Conservation (phyloP, 306 rosid genomes). For the Sesbania bispinosa region DNA sequence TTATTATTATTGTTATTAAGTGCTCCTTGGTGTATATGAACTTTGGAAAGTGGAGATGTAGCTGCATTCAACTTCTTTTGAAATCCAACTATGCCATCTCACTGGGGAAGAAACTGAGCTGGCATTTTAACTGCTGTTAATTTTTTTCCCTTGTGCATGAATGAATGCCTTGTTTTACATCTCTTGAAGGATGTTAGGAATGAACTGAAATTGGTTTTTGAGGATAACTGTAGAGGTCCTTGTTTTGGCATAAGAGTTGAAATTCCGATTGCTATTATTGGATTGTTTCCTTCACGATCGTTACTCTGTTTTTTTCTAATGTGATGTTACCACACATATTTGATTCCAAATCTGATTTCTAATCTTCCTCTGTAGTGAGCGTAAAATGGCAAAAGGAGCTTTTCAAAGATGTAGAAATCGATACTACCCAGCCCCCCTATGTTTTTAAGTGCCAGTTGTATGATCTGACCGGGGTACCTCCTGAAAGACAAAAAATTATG, state of each 20-base stretch:
- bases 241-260: slow-evolving; percentile 5
- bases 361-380: slow-evolving; percentile 50
- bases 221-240: neutral
- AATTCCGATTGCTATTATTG: neutral
- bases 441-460: slow-evolving; percentile 93
- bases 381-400: slow-evolving; percentile 96
- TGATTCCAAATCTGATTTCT: neutral
- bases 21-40: neutral
- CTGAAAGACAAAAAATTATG: slow-evolving; percentile 98
- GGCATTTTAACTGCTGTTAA: no score
- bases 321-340: neutral
- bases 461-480: slow-evolving; percentile 94
- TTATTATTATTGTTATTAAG: neutral
- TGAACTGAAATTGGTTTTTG: neutral
- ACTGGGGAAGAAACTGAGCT: neutral
- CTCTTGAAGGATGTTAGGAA: neutral
- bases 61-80: slow-evolving; percentile 20
- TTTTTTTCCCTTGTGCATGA: no score
- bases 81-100: neutral
- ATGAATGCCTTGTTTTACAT: neutral
- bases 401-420: slow-evolving; percentile 73
- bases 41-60: slow-evolving; percentile 16
- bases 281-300: neutral
- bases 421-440: slow-evolving; percentile 79
- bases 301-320: neutral